phyloP scores from a whole-genome alignment of 345 rosid species.

The Geranium brycei region DNA sequence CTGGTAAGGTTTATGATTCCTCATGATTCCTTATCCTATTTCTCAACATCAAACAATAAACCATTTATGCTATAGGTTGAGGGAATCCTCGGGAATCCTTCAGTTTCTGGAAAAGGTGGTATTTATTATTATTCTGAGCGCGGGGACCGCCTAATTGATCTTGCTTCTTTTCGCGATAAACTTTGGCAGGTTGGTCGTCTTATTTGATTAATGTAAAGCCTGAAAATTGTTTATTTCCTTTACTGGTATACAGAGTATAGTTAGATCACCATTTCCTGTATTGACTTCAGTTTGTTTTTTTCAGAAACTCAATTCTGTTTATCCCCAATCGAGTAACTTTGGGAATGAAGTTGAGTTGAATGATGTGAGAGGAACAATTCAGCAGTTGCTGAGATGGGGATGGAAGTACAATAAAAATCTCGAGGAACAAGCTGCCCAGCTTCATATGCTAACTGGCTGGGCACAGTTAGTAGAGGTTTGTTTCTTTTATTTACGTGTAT shows the following conservation, averaged over 20 bases:
- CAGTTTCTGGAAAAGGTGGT: conserved; percentile 65
- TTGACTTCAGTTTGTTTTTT: conserved; percentile 12
- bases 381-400: conserved; percentile 82
- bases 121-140: conserved; percentile 82
- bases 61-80: conserved; percentile 39
- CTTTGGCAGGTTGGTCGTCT: conserved; percentile 68
- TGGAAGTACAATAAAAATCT: conserved; percentile 91
- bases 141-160: conserved; percentile 84
- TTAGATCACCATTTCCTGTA: conserved; percentile 4
- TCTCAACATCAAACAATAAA: conserved; percentile 4
- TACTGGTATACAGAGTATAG: conserved; percentile 3
- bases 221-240: not conserved
- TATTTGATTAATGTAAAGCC: not conserved
- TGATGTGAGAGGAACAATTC: conserved; percentile 69
- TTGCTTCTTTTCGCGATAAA: conserved; percentile 58
- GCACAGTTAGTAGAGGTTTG: conserved; percentile 83
- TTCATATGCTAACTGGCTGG: conserved; percentile 96
- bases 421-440: conserved; percentile 97
- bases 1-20: conserved; percentile 35
- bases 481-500: conserved; percentile 7
- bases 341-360: conserved; percentile 62
- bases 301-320: conserved; percentile 57
- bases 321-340: conserved; percentile 48
- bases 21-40: not conserved
- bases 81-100: conserved; percentile 61